These are phyloP conservation scores for Basipetospora chlamydospora DNA, from an alignment of 2,329 filamentous ascomycete genomes.

Conservation along the genomic window DNA sequence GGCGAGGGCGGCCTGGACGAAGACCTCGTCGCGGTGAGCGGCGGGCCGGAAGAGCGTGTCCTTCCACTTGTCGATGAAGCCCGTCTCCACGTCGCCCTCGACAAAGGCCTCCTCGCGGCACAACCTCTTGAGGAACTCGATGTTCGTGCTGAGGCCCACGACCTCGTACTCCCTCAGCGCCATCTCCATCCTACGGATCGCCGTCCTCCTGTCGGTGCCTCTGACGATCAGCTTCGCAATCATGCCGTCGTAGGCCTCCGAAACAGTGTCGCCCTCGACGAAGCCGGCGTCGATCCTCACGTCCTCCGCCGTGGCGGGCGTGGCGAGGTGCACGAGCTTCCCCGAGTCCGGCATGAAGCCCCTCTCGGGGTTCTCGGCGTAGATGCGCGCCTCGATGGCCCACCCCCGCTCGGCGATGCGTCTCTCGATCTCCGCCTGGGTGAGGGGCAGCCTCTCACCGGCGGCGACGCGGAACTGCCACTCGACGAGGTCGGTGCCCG, in stretches of 20 bases:
- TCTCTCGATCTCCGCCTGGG: constrained; percentile 51
- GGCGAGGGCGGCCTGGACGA: constrained; percentile 75
- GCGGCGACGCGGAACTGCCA: constrained; percentile 79
- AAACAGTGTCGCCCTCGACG: constrained; percentile 78
- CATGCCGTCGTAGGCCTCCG: constrained; percentile 95
- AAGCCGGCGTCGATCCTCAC: constrained; percentile 91
- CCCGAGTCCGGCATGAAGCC: constrained; percentile 94
- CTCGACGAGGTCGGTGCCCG: constrained; percentile 64
- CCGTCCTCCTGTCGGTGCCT: constrained; percentile 61
- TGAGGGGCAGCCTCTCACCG: constrained; percentile 40
- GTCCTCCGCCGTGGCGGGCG: constrained; percentile 53
- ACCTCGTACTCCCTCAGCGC: constrained; percentile 85
- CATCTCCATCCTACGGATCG: constrained; percentile 66
- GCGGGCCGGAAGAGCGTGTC: constrained; percentile 60
- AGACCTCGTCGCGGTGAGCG: constrained; percentile 53
- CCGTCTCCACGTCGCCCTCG: constrained; percentile 80
- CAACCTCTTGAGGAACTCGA: constrained; percentile 86
- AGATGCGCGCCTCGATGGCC: constrained; percentile 91
- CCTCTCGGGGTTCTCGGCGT: constrained; percentile 83
- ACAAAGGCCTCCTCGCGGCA: constrained; percentile 74
- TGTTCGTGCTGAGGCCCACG: constrained; percentile 84
- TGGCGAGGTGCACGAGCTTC: constrained; percentile 66
- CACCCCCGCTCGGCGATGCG: constrained; percentile 64
- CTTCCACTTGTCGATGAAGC: constrained; percentile 83
- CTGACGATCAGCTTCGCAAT: constrained; percentile 94